These are phyloP conservation scores for Penicillium sp. DNA, from an alignment of 2,329 filamentous ascomycete species.

Conservation along the genomic window DNA sequence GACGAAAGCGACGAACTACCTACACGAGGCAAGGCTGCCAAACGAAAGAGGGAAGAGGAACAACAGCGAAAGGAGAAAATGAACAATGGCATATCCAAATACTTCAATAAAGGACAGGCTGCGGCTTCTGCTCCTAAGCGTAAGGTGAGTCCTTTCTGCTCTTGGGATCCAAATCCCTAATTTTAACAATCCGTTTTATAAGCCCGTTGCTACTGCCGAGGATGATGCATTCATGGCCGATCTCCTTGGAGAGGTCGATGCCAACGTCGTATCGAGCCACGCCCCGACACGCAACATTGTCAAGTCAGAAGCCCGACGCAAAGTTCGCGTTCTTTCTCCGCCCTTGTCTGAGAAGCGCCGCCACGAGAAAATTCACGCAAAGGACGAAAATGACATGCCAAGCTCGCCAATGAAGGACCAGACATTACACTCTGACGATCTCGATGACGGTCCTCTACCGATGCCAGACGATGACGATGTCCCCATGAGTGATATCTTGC, in stretches of 20 bases:
- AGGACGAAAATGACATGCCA: conserved; percentile 39
- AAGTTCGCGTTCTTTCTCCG: conserved; percentile 71
- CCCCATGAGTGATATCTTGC: conserved; percentile 76
- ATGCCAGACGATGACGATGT: conserved; percentile 61
- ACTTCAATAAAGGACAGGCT: conserved; percentile 68
- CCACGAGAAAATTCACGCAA: conserved; percentile 45
- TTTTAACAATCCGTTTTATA: conserved; percentile 30
- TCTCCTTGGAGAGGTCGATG: conserved; percentile 79
- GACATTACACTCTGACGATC: conserved; percentile 40
- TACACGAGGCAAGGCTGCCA: conserved; percentile 55
- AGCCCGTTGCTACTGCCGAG: conserved; percentile 68
- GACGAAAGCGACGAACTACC: conserved; percentile 65
- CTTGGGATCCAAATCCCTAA: background rate
- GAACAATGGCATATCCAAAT: conserved; percentile 86
- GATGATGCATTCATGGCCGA: conserved; percentile 80
- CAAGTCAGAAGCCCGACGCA: conserved; percentile 67
- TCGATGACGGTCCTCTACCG: conserved; percentile 49
- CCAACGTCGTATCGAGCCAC: conserved; percentile 56
- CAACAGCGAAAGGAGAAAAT: conserved; percentile 75
- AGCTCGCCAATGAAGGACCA: conserved; percentile 36
- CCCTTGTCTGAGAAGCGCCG: conserved; percentile 49
- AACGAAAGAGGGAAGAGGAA: conserved; percentile 80
- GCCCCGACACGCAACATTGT: conserved; percentile 53
- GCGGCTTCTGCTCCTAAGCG: conserved; percentile 57
- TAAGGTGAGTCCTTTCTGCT: conserved; percentile 52